These are phyloP conservation scores for Aristolochia contorta DNA, from an alignment of 164 flowering plant species.

Conservation along the genomic window DNA sequence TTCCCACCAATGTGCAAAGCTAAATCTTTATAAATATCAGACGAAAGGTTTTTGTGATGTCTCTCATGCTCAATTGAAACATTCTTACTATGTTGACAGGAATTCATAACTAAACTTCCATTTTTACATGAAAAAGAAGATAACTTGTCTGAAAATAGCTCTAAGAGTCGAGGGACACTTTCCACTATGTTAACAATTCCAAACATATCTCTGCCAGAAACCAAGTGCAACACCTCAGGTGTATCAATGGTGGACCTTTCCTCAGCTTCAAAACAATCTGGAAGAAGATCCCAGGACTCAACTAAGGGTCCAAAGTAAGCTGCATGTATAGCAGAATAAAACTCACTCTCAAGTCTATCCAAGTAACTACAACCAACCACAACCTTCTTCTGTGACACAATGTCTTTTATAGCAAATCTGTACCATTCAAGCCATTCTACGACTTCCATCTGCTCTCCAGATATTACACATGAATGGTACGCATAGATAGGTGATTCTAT, in stretches of 20 bases:
- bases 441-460: slow-evolving; percentile 58
- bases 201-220: slow-evolving; percentile 85
- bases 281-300: slow-evolving; percentile 76
- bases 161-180: slow-evolving; percentile 36
- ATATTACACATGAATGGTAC: slow-evolving; percentile 27
- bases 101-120: slow-evolving; percentile 9
- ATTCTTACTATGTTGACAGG: slow-evolving; percentile 12
- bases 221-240: slow-evolving; percentile 85
- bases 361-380: slow-evolving; percentile 66
- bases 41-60: slow-evolving; percentile 9
- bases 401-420: slow-evolving; percentile 60
- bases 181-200: slow-evolving; percentile 59
- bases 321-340: slow-evolving; percentile 66
- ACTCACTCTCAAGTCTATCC: slow-evolving; percentile 65
- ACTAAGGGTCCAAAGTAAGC: slow-evolving; percentile 82
- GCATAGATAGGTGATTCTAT: slow-evolving; percentile 25
- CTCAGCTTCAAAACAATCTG: slow-evolving; percentile 93
- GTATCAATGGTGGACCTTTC: slow-evolving; percentile 69
- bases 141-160: slow-evolving; percentile 23
- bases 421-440: slow-evolving; percentile 93
- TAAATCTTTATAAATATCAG: slow-evolving; percentile 70
- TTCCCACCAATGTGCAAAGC: slow-evolving; percentile 72
- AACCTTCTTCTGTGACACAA: slow-evolving; percentile 49
- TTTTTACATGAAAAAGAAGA: slow-evolving; percentile 19
- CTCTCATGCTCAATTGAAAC: slow-evolving; percentile 11